phyloP scores from a whole-genome alignment of 179 eudicot genomes.

The Beta lomatogona region DNA sequence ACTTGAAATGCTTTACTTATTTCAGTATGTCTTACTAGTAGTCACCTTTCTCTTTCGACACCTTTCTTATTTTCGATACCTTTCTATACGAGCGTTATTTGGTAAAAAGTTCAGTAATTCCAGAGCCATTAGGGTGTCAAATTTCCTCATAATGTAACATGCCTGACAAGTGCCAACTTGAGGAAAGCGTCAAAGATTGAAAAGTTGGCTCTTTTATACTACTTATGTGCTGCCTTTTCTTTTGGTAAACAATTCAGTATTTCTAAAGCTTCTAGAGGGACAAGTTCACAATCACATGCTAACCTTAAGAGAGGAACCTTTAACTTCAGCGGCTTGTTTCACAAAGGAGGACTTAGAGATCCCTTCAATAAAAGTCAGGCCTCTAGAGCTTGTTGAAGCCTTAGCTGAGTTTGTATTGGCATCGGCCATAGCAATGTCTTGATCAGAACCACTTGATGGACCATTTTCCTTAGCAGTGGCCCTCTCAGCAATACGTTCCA shows the following conservation, averaged over 20 bases:
- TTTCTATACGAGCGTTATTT: not conserved
- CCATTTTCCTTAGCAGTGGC: slow-evolving; percentile 74
- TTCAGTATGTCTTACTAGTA: not conserved
- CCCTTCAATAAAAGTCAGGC: slow-evolving; percentile 80
- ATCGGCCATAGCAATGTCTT: slow-evolving; percentile 88
- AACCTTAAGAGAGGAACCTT: slow-evolving; percentile 88
- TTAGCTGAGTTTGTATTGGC: slow-evolving; percentile 58
- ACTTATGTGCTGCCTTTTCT: not conserved
- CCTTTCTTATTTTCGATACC: not conserved
- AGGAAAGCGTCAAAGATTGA: not conserved
- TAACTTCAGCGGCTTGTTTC: slow-evolving; percentile 77
- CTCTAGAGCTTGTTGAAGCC: slow-evolving; percentile 65
- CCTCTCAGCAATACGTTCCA: slow-evolving; percentile 79
- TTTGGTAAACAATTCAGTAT: not conserved
- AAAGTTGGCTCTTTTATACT: not conserved
- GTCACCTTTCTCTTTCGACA: not conserved
- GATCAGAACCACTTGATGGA: slow-evolving; percentile 63
- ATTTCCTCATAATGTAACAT: not conserved
- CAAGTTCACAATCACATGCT: slow-evolving; percentile 3
- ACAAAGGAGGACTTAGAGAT: slow-evolving; percentile 83
- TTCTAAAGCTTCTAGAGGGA: slow-evolving; percentile 1
- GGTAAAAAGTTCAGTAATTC: not conserved
- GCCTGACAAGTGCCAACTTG: not conserved
- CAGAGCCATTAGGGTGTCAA: not conserved
- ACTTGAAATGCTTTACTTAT: not conserved